Percentiles rank a stretch among this genome's conserved stretches.
These are phyloP conservation scores for Ascochyta koolunga DNA, from an alignment of 2,329 filamentous ascomycete species.

Conservation along the genomic window DNA sequence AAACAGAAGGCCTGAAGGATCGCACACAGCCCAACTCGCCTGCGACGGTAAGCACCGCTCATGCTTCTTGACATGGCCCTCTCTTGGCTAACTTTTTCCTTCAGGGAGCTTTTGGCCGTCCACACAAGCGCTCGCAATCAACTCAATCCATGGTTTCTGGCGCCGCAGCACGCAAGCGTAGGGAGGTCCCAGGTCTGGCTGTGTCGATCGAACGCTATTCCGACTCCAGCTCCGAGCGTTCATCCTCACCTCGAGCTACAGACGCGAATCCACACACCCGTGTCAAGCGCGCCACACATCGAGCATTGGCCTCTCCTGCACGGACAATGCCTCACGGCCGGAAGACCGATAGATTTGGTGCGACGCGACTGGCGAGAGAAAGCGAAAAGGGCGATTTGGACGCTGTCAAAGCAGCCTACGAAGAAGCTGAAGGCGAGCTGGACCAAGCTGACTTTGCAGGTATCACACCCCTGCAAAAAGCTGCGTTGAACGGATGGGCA, in stretches of 20 bases:
- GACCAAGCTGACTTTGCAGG: slow-evolving; percentile 91
- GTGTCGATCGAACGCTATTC: slow-evolving; percentile 43
- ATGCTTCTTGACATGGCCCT: too few relatives aligned
- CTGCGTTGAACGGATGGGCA: slow-evolving; percentile 82
- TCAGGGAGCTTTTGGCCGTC: slow-evolving; percentile 37
- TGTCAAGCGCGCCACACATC: slow-evolving; percentile 66
- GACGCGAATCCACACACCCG: slow-evolving; percentile 55
- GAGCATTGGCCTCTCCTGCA: slow-evolving; percentile 57
- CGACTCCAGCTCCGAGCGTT: slow-evolving; percentile 46
- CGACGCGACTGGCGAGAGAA: slow-evolving; percentile 87
- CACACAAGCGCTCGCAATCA: slow-evolving; percentile 48
- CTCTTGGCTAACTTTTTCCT: background rate
- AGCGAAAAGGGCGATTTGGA: slow-evolving; percentile 87
- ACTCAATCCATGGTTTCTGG: slow-evolving; percentile 44
- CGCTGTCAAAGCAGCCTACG: slow-evolving; percentile 73
- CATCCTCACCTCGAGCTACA: slow-evolving; percentile 43
- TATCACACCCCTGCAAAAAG: slow-evolving; percentile 95
- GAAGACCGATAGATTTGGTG: slow-evolving; percentile 88
- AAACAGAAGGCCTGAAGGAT: slow-evolving; percentile 44
- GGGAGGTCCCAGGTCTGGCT: slow-evolving; percentile 40
- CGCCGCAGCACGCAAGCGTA: slow-evolving; percentile 40
- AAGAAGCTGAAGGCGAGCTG: slow-evolving; percentile 83
- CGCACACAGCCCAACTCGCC: slow-evolving; percentile 44
- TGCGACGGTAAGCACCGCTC: slow-evolving; percentile 24
- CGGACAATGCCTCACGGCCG: slow-evolving; percentile 77